Base-by-base conservation (phyloP, 176 grass and related monocot genomes). In the Lolium rigidum region DNA sequence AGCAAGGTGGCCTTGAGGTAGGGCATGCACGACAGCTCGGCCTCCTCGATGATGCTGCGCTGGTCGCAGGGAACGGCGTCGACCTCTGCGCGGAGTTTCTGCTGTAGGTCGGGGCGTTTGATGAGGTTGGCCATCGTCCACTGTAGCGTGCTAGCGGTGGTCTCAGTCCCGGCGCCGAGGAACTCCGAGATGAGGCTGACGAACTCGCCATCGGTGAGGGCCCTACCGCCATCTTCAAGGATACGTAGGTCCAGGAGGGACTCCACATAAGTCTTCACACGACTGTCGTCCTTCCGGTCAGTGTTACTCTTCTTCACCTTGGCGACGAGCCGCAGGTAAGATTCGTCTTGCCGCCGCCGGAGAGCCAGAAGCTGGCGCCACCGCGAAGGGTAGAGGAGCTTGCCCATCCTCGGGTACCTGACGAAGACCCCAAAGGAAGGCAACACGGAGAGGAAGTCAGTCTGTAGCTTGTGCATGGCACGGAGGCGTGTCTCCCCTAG, bases 1-100 rank as follows among this genome's bases (percentile, higher is more conserved):
- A 92, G 9, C n/a, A 94, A 77, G 4, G 90, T 84, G 13, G 92
- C 92, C 56, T 87, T 89, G 1, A 94, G 76, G 62, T 92, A 92
- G 37, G 93, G 88, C 89, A 85, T 84, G 35, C 15, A 17, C 81
- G 61, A 74, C 18, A 83, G n/a, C 7, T 73, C 70, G 18, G 28
- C 22, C 5, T 77, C 91, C 5, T 16, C 10, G 3, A 87, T 55
- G 52, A 55, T 17, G 72, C 16, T 35, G 31, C 31, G 52, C 79
- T 56, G 37, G 2, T 2, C 10, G 50, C 2, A 0, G 9, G 50
- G 1, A n/a, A 59, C 24, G 25, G 12, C 35, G 49, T 78, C 64
- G 4, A 78, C 41, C 76, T 80, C 84, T 20, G 0, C 3, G 7
- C 51, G 38, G 1, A 86, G 43, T 38, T 72, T 80, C 4, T 24